phyloP scores from a whole-genome alignment of 495 filamentous ascomycete species.

The Neurospora sp. region DNA sequence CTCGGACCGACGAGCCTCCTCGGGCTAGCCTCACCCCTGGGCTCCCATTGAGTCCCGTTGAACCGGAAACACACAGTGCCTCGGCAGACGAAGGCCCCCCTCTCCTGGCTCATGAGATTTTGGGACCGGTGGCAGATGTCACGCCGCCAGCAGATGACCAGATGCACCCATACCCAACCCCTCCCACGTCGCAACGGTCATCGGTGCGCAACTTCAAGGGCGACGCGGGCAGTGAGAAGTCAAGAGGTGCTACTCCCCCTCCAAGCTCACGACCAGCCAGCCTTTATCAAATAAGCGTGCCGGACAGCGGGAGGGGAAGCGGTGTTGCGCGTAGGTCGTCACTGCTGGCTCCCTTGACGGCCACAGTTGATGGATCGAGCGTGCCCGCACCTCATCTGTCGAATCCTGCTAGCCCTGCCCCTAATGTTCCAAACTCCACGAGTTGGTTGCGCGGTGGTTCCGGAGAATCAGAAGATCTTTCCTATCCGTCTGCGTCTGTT shows the following conservation, averaged over 20 bases:
- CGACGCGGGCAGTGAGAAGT: slow-evolving; percentile 35
- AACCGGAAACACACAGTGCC: slow-evolving; percentile 15
- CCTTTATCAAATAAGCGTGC: slow-evolving; percentile 31
- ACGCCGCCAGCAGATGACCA: slow-evolving; percentile 23
- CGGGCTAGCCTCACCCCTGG: slow-evolving; percentile 17
- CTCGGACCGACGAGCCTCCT: slow-evolving; percentile 25
- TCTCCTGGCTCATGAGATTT: slow-evolving; percentile 43
- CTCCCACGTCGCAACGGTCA: slow-evolving; percentile 46
- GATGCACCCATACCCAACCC: slow-evolving; percentile 44
- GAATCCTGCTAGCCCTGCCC: slow-evolving; percentile 53
- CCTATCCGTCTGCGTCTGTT: slow-evolving; percentile 47
- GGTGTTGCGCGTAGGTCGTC: slow-evolving; percentile 33
- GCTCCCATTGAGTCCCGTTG: slow-evolving; percentile 14
- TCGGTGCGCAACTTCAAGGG: slow-evolving; percentile 41
- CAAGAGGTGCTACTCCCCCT: slow-evolving; percentile 15
- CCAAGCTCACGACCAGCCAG: slow-evolving; percentile 15
- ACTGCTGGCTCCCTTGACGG: slow-evolving; percentile 51
- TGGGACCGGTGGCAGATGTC: slow-evolving; percentile 24
- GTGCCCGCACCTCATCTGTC: slow-evolving; percentile 67
- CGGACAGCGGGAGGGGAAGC: slow-evolving; percentile 30
- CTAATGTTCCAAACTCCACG: slow-evolving; percentile 48
- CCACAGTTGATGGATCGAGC: slow-evolving; percentile 52
- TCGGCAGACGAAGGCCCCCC: slow-evolving; percentile 34
- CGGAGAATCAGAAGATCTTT: slow-evolving; percentile 39
- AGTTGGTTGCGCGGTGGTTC: slow-evolving; percentile 35